Percentiles rank a stretch among this genome's conserved stretches.
phyloP scores from a whole-genome alignment of 108 stramenopile species.

The Licmophora abbreviata region DNA sequence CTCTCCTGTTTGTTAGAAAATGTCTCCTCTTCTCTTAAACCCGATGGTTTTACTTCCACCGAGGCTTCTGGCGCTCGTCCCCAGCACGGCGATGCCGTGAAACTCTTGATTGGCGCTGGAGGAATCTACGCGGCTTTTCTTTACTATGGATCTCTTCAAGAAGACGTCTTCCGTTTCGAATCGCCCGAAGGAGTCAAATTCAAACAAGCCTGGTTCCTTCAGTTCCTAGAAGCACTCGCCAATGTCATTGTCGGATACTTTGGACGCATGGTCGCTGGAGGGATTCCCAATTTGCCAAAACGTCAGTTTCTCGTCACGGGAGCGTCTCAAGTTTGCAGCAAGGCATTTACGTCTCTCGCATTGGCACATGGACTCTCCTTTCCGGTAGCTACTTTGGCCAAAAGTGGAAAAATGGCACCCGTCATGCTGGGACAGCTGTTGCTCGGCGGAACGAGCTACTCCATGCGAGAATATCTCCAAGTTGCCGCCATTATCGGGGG shows the following conservation, averaged over 20 bases:
- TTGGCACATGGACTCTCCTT: constrained; percentile 65
- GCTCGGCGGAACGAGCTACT: constrained; percentile 51
- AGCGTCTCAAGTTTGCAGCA: constrained; percentile 55
- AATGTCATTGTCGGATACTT: constrained; percentile 50
- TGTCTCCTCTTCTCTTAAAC: too few relatives aligned
- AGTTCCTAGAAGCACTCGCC: constrained; percentile 55
- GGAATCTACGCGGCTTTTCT: constrained; percentile 83
- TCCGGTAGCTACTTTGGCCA: constrained; percentile 86
- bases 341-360: constrained; percentile 54
- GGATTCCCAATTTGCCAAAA: constrained; percentile 32
- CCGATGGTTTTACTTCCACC: too few relatives aligned
- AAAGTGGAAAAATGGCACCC: constrained; percentile 89
- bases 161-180: constrained; percentile 70
- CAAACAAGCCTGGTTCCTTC: constrained; percentile 60
- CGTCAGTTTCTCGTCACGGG: constrained; percentile 44
- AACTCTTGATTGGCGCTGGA: constrained; percentile 43
- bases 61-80: too few relatives aligned
- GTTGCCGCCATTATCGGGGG: constrained; percentile 65
- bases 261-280: constrained; percentile 27
- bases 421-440: constrained; percentile 70
- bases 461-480: constrained; percentile 44
- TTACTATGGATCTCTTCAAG: constrained; percentile 78
- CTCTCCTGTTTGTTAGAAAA: too few relatives aligned
- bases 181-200: constrained; percentile 47
- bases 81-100: neutral